Evolutionary conservation across 805 yeast genomes (phyloP).

Genomic region (Candida berthetii): DNA sequence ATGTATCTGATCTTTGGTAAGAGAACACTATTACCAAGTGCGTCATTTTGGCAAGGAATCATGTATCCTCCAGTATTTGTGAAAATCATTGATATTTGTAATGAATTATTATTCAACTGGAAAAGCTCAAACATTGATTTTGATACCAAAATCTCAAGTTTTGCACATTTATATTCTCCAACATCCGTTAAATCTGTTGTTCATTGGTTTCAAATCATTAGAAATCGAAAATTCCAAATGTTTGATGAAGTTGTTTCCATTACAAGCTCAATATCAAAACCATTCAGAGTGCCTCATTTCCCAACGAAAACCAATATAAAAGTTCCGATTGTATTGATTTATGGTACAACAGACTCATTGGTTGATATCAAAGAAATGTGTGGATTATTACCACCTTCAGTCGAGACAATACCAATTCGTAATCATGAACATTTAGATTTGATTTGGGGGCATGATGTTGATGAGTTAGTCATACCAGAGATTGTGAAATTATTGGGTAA

Average conservation of each 20-base stretch:
- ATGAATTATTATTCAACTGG: conserved; percentile 76
- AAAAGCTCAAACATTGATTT: conserved; percentile 59
- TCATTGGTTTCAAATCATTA: conserved; percentile 94
- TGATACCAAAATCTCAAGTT: conserved; percentile 72
- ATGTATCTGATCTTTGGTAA: conserved; percentile 73
- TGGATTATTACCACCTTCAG: conserved; percentile 54
- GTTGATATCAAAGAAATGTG: conserved; percentile 81
- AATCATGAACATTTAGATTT: conserved; percentile 89
- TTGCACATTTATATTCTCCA: conserved; percentile 84
- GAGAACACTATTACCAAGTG: conserved; percentile 63
- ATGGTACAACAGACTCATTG: conserved; percentile 76
- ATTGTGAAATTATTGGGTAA: conserved; percentile 30
- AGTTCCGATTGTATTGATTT: conserved; percentile 71
- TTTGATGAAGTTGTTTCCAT: conserved; percentile 58
- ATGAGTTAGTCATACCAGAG: conserved; percentile 34
- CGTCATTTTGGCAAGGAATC: conserved; percentile 72
- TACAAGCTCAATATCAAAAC: conserved; percentile 27
- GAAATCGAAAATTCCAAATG: conserved; percentile 78
- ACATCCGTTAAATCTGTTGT: conserved; percentile 89
- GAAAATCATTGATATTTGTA: conserved; percentile 64
- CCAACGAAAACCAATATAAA: conserved; percentile 62
- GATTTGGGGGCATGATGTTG: conserved; percentile 77
- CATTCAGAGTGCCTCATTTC: conserved; percentile 27
- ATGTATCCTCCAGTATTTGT: conserved; percentile 75
- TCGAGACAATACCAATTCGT: conserved; percentile 49